Conservation (phyloP, 1,284 basidiomycete species). For the Sanghuangporus sanghuang region DNA sequence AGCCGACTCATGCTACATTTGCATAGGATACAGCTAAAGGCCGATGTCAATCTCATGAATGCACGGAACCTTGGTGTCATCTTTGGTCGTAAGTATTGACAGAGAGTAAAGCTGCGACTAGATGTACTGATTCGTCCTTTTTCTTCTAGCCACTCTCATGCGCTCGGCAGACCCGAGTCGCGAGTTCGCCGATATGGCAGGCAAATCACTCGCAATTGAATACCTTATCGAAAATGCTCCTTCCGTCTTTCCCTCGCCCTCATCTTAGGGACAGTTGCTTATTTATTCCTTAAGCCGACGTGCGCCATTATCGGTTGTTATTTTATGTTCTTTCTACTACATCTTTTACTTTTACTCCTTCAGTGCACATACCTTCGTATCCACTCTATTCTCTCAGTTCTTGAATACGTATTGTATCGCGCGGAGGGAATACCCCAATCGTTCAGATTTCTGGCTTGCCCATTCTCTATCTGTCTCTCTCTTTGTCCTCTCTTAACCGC, state of each 20-base stretch:
- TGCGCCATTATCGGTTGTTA: neutral
- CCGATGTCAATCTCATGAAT: conserved; percentile 87
- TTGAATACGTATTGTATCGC: neutral
- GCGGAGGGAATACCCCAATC: neutral
- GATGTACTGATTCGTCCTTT: neutral
- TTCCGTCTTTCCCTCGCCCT: conserved; percentile 40
- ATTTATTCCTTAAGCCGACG: conserved; percentile 6
- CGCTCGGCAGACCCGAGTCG: conserved; percentile 80
- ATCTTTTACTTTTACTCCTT: neutral
- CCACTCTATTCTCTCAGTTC: neutral
- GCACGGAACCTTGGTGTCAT: conserved; percentile 98
- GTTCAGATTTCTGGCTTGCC: neutral
- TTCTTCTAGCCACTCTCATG: conserved; percentile 82
- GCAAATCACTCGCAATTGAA: conserved; percentile 87
- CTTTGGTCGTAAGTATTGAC: conserved; percentile 82
- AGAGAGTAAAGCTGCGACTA: neutral
- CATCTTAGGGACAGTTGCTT: conserved; percentile 2
- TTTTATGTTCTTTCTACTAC: neutral
- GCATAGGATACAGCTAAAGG: conserved; percentile 69
- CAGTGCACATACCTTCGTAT: neutral
- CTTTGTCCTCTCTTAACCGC: neutral
- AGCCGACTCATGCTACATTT: conserved; percentile 84
- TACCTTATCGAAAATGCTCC: conserved; percentile 91
- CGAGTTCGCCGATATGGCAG: conserved; percentile 96
- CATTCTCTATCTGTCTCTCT: neutral